Base-by-base conservation (phyloP, 768 basidiomycete genomes). In the Lactifluus echinatus region DNA sequence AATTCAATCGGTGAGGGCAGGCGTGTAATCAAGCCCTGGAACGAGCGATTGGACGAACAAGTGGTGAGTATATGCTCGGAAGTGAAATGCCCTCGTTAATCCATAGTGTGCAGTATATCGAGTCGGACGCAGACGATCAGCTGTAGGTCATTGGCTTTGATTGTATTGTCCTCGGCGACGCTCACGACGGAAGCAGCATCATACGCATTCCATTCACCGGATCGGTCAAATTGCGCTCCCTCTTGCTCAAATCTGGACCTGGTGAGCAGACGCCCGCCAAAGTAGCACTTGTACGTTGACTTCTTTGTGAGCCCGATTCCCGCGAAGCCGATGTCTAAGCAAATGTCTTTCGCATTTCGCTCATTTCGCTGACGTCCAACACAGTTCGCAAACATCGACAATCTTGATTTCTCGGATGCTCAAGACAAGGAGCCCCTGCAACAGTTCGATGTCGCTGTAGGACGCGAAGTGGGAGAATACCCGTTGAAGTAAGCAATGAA, bases 101-200 rank as follows among this genome's bases (percentile, higher is more conserved):
- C 50, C 50, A 42, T n/a, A n/a, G n/a, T 36, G 55, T 33, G 8
- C 62, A 96, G 93, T 89, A 72, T 59, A 68, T 93, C 57, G 87
- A 93, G 70, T 93, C 90, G 17, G 93, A 96, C 62, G 87, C 87
- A 33, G 93, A 95, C 70, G 93, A 94, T 66, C 87, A 92, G 69
- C 70, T 96, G 89, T 90, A 69, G 64, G 76, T 59, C 47, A 28
- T 23, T 28, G 44, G 21, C n/a, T 14, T 31, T 24, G 1, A 14
- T 39, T 3, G 8, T 34, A 5, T 42, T 17, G 8, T 28, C 15
- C 42, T 33, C 47, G 2, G 34, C 29, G 23, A 53, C 19, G n/a
- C 37, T 26, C 31, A 45, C 19, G 23, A 40, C 26, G 23, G 40
- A 17, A n/a, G 29, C 40, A 91, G 89, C 64, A 90, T 92, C 63